Percentiles rank a stretch among this genome's conserved stretches.
Evolutionary conservation across 257 asterid species (phyloP).

Genomic region (Jacaranda copaia): DNA sequence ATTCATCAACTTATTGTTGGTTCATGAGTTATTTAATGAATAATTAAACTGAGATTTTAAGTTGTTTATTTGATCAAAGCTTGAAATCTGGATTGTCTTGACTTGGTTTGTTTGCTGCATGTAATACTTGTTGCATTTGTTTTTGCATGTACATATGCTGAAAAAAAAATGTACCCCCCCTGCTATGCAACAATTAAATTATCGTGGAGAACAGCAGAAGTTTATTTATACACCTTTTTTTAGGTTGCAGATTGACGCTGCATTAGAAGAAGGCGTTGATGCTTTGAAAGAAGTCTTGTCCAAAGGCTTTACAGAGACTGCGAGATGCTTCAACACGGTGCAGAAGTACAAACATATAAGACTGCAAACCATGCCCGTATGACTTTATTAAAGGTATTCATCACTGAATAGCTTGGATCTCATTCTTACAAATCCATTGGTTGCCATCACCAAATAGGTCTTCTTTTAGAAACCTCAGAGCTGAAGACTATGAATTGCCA

Average conservation of each 20-base stretch:
- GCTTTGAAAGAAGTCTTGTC: slow-evolving; percentile 70
- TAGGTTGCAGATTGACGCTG: slow-evolving; percentile 71
- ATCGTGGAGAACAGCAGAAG: neutral
- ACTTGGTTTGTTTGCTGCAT: slow-evolving; percentile 1
- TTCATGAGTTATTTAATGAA: neutral
- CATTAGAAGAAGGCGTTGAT: slow-evolving; percentile 75
- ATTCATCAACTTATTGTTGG: neutral
- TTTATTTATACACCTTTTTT: slow-evolving; percentile 23
- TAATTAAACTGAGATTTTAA: neutral
- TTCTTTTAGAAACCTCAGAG: neutral
- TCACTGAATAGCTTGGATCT: slow-evolving; percentile 8
- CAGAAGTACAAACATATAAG: slow-evolving; percentile 91
- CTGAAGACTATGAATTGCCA: neutral
- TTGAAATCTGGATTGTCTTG: neutral
- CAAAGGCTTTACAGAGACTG: slow-evolving; percentile 75
- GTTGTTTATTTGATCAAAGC: neutral
- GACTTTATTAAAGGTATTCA: slow-evolving; percentile 41
- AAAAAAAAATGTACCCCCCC: neutral
- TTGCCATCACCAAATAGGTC: slow-evolving; percentile 42
- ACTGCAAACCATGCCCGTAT: slow-evolving; percentile 74
- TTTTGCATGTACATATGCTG: neutral
- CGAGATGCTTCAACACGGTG: slow-evolving; percentile 71
- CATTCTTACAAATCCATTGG: slow-evolving; percentile 32
- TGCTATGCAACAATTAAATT: slow-evolving; percentile 15
- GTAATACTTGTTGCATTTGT: neutral